Evolutionary conservation across 139 green algal genomes (phyloP).

Genomic region (Tetraselmis striata): DNA sequence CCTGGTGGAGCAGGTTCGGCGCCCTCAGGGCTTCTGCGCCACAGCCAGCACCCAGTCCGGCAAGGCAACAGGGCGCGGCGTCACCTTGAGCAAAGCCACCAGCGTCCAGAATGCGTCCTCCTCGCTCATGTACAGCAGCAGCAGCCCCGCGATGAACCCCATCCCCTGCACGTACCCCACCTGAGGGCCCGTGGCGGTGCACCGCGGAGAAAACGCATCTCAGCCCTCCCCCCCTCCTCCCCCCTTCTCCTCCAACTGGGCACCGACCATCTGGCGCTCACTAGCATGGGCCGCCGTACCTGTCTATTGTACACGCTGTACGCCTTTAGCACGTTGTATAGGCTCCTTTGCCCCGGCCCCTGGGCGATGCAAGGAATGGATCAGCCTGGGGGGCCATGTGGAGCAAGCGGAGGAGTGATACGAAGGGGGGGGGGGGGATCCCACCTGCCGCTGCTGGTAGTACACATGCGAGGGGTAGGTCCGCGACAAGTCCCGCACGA

Average conservation of each 20-base stretch:
- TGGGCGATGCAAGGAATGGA: too few relatives aligned
- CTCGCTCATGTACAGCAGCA: constrained; percentile 84
- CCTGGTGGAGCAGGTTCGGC: neutral
- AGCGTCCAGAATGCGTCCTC: constrained; percentile 89
- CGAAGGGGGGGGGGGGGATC: too few relatives aligned
- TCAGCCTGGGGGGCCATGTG: too few relatives aligned
- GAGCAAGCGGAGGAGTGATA: constrained; percentile 10
- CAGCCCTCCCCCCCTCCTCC: neutral
- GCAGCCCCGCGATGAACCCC: constrained; percentile 77
- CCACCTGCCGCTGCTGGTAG: constrained; percentile 57
- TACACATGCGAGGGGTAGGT: constrained; percentile 78
- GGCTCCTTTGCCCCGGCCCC: constrained; percentile 62
- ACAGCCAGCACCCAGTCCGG: neutral
- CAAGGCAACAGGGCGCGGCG: neutral
- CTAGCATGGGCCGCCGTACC: constrained; percentile 20
- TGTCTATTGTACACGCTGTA: constrained; percentile 42
- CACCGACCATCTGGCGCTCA: neutral
- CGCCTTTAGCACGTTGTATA: constrained; percentile 78
- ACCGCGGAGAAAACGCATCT: neutral
- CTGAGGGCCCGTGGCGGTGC: constrained; percentile 16
- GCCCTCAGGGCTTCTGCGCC: neutral
- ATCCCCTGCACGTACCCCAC: constrained; percentile 89
- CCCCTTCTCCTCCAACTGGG: neutral
- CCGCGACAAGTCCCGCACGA: constrained; percentile 64
- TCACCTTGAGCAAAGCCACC: constrained; percentile 65